Evolutionary conservation across 495 filamentous ascomycete species (phyloP), one percentile per base, ranked within the genome.

Genomic region (Xylaria longipes): DNA sequence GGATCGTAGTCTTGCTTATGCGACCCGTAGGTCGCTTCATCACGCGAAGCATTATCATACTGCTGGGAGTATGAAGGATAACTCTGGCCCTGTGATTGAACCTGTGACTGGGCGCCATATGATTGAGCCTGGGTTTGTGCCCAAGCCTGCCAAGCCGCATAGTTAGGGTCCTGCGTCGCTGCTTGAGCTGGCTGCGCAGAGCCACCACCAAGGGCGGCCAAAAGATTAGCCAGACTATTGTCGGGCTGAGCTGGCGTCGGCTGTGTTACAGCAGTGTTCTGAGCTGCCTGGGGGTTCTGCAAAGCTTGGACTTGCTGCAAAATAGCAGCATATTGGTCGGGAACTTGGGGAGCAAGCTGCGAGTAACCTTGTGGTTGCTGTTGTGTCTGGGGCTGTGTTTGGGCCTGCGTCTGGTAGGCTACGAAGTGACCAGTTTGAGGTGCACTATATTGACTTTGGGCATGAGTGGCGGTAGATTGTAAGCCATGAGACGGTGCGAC

Each of bases 401-500:
- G 68, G 5, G 27, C 29, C 22, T 56, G 71, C 7, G 33, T 37
- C 27, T 73, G 71, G n/a, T 48, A 71, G 25, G 69, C 27, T n/a
- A 46, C 46, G 15, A 31, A 46, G 7, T 37, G 61, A n/a, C n/a
- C 25, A 7, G 58, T 25, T 15, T 70, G 68, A 41, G 46, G 43
- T 20, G 39, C 35, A 37, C 4, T 45, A 27, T 71, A 54, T 27
- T 50, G 69, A 4, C 17, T 37, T 7, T 56, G 50, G 0, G 50
- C 6, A 22, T 27, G 17, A n/a, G 2, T 60, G 17, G 57, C n/a
- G 20, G 33, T 60, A 7, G 57, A 14, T 37, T 60, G 57, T 11
- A 81, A 73, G 63, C 74, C 79, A 12, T 76, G 73, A 0, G 82
- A 76, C 0, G 82, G 74, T 39, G 82, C 74, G 17, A 68, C 77